Base-by-base conservation (phyloP, 78 protist genomes). In the Speleostelium caveatum region DNA sequence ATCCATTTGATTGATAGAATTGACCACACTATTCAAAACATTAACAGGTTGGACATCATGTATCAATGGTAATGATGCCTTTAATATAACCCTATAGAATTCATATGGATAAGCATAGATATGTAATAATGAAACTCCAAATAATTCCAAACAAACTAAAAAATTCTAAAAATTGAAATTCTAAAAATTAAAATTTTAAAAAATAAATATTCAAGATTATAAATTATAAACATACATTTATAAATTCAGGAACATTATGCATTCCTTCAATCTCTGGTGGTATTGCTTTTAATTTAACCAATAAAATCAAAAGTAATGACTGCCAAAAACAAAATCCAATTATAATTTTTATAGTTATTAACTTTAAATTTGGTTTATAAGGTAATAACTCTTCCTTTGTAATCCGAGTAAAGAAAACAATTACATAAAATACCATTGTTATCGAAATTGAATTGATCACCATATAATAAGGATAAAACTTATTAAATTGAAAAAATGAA, bases 331-430 rank as follows among this genome's bases (percentile, higher is more conserved):
- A n/a, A n/a, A n/a, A n/a, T n/a, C n/a, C n/a, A n/a, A n/a, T n/a
- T n/a, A n/a, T n/a, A n/a, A n/a, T n/a, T n/a, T n/a, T n/a, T n/a
- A n/a, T n/a, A n/a, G n/a, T n/a, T n/a, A n/a, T n/a, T n/a, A 68
- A 68, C 41, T 68, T 75, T 39, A 75, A 35, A 33, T 60, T 42
- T 75, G 86, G 86, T 19, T 60, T 35, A 10, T 56, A 75, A 5
- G 86, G 86, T 42, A 39, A 12, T 12, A 75, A 28, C 17, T 60
- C 69, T n/a, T 75, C 73, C 16, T 24, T 26, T 24, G 62, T 16
- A n/a, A 38, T 33, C 26, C 41, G 73, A 28, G 26, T 39, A 60
- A 75, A 75, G 10, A 75, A 60, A n/a, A 41, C 24, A 32, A 75
- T 32, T 21, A 75, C 22, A 38, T 55, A 59, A 22, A 75, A 22